phyloP scores from a whole-genome alignment of 495 filamentous ascomycete species.

The Pseudotulostoma volvatum region DNA sequence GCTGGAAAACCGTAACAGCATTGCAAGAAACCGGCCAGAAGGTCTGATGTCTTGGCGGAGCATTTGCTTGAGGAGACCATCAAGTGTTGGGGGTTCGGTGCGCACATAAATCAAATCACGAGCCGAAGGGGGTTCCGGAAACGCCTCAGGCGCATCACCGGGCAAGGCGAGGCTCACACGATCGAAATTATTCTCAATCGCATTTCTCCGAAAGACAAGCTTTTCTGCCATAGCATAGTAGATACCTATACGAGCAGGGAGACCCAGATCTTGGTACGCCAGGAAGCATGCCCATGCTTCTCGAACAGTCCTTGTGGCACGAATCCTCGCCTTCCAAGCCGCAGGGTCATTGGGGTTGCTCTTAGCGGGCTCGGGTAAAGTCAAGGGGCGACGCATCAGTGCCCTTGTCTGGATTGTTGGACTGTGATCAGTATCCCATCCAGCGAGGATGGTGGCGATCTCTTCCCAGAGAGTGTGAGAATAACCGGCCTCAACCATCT shows the following conservation, averaged over 20 bases:
- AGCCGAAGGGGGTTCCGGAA: conserved; percentile 37
- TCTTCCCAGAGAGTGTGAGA: conserved; percentile 37
- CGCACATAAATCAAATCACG: conserved; percentile 41
- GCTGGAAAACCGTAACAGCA: conserved; percentile 29
- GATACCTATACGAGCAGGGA: conserved; percentile 19
- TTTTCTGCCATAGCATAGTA: conserved; percentile 49
- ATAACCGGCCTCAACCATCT: conserved; percentile 53
- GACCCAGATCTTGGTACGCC: conserved; percentile 28
- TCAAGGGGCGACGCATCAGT: conserved; percentile 13
- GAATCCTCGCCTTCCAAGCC: conserved; percentile 45
- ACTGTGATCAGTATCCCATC: conserved; percentile 51
- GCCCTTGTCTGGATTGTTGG: conserved; percentile 53
- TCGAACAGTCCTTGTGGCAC: conserved; percentile 47
- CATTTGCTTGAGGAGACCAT: conserved; percentile 40
- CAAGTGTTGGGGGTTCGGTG: conserved; percentile 35
- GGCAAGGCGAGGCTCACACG: conserved; percentile 24
- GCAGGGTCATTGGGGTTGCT: conserved; percentile 7
- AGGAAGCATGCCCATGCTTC: conserved; percentile 62
- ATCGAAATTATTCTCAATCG: conserved; percentile 10
- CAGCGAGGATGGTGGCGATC: conserved; percentile 37
- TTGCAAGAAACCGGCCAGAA: conserved; percentile 24
- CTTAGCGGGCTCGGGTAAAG: conserved; percentile 7
- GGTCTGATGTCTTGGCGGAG: conserved; percentile 28
- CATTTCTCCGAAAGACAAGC: conserved; percentile 27
- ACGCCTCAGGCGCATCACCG: conserved; percentile 44